These are phyloP conservation scores for Phytopythium ostracodes DNA, from an alignment of 352 stramenopile genomes.

Conservation along the genomic window DNA sequence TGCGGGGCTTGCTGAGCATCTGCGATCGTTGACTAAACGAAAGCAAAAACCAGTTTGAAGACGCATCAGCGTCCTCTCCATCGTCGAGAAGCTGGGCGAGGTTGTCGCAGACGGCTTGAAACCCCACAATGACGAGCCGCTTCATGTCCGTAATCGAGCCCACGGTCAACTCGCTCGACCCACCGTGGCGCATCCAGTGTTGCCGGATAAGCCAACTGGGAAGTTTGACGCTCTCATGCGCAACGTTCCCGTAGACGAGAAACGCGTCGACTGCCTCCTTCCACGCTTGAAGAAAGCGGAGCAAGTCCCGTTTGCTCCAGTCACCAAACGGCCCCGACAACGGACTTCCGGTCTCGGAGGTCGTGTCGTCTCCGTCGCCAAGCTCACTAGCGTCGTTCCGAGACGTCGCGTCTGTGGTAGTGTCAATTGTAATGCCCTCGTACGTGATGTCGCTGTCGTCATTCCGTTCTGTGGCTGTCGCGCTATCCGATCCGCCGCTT, in stretches of 20 bases:
- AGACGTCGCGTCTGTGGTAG: neutral
- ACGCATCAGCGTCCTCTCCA: slow-evolving; percentile 7
- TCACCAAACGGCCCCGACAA: neutral
- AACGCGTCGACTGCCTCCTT: slow-evolving; percentile 32
- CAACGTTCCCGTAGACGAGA: slow-evolving; percentile 23
- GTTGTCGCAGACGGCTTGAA: slow-evolving; percentile 32
- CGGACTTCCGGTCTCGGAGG: neutral
- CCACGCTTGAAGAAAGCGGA: slow-evolving; percentile 31
- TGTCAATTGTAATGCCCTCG: neutral
- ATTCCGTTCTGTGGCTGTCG: no score
- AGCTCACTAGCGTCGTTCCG: neutral
- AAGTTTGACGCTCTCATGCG: slow-evolving; percentile 30
- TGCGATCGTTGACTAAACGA: slow-evolving; percentile 26
- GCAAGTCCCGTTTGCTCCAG: slow-evolving; percentile 24
- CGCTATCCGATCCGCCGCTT: no score
- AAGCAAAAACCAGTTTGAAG: slow-evolving; percentile 24
- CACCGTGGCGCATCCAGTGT: slow-evolving; percentile 26
- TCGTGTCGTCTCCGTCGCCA: neutral
- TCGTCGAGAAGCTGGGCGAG: slow-evolving; percentile 20
- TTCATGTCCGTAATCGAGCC: slow-evolving; percentile 35
- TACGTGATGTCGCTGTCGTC: no score
- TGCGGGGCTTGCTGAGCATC: slow-evolving; percentile 23
- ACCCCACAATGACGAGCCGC: slow-evolving; percentile 27
- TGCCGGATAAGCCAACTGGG: slow-evolving; percentile 41
- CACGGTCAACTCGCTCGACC: slow-evolving; percentile 23